A percentile compares a stretch with the other conserved stretches of the same genome.
These are phyloP conservation scores for Apiotrichum montevideense DNA, from an alignment of 1,284 basidiomycete species.

Conservation along the genomic window DNA sequence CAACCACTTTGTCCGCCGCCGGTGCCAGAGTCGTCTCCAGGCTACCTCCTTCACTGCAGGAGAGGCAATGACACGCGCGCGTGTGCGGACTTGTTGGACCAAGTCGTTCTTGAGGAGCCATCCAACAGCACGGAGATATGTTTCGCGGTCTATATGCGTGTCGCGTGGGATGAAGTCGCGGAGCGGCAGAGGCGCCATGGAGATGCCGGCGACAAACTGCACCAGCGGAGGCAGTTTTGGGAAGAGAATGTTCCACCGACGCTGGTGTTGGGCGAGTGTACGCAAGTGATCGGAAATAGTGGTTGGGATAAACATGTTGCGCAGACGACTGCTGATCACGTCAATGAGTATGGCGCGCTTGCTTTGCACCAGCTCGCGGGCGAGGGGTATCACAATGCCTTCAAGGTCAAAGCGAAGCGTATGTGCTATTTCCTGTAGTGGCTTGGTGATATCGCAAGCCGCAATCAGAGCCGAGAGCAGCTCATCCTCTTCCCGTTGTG, in stretches of 20 bases:
- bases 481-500: slow-evolving; percentile 48
- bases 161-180: slow-evolving; percentile 33
- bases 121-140: slow-evolving; percentile 75
- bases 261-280: slow-evolving; percentile 50
- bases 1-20: slow-evolving; percentile 34
- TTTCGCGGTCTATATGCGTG: slow-evolving; percentile 48
- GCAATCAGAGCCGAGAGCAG: slow-evolving; percentile 59
- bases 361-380: slow-evolving; percentile 83
- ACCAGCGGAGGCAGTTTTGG: slow-evolving; percentile 64
- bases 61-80: slow-evolving; percentile 75
- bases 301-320: slow-evolving; percentile 73
- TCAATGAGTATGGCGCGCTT: slow-evolving; percentile 84
- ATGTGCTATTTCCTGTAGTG: slow-evolving; percentile 75
- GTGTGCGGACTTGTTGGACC: slow-evolving; percentile 75
- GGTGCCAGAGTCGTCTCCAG: slow-evolving; percentile 36
- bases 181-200: slow-evolving; percentile 63
- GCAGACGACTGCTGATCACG: slow-evolving; percentile 69
- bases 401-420: slow-evolving; percentile 80
- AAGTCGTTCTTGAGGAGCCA: slow-evolving; percentile 89
- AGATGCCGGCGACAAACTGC: slow-evolving; percentile 64
- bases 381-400: slow-evolving; percentile 75
- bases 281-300: slow-evolving; percentile 61
- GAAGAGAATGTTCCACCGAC: slow-evolving; percentile 64
- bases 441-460: slow-evolving; percentile 55
- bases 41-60: slow-evolving; percentile 62